These are phyloP conservation scores for Apophysomyces elegans DNA, from an alignment of 371 early-diverging fungal species.

Conservation along the genomic window DNA sequence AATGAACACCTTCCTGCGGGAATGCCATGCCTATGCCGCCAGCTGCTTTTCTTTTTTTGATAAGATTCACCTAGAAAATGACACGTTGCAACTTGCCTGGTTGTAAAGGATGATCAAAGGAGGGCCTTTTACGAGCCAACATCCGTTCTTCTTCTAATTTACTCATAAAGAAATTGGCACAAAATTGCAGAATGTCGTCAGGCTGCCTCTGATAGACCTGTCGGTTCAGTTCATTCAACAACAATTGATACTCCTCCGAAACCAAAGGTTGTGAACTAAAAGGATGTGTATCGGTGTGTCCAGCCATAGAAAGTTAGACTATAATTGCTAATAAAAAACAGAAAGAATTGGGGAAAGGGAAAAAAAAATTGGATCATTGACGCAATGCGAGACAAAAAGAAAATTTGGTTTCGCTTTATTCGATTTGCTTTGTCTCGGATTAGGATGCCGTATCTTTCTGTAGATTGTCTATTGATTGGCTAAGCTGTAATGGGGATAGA, in stretches of 20 bases:
- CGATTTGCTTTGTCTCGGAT: slow-evolving; percentile 12
- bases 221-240: slow-evolving; percentile 34
- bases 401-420: slow-evolving; percentile 11
- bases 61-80: background rate
- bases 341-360: slow-evolving; percentile 2
- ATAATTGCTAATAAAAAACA: background rate
- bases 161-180: slow-evolving; percentile 80
- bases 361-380: background rate
- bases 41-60: background rate
- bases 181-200: slow-evolving; percentile 85
- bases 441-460: slow-evolving; percentile 4
- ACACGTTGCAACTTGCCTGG: background rate
- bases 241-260: slow-evolving; percentile 27
- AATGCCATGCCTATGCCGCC: no score
- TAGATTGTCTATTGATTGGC: background rate
- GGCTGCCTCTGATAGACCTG: slow-evolving; percentile 41
- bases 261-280: slow-evolving; percentile 15
- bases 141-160: slow-evolving; percentile 70
- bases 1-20: no score
- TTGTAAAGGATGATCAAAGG: slow-evolving; percentile 1
- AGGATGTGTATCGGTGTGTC: slow-evolving; percentile 26
- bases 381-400: slow-evolving; percentile 11
- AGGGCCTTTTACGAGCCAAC: slow-evolving; percentile 25
- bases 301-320: slow-evolving; percentile 1
- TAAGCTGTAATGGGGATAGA: slow-evolving; percentile 6